Conservation (phyloP, 768 basidiomycete genomes). For the Termitomyces sp. region DNA sequence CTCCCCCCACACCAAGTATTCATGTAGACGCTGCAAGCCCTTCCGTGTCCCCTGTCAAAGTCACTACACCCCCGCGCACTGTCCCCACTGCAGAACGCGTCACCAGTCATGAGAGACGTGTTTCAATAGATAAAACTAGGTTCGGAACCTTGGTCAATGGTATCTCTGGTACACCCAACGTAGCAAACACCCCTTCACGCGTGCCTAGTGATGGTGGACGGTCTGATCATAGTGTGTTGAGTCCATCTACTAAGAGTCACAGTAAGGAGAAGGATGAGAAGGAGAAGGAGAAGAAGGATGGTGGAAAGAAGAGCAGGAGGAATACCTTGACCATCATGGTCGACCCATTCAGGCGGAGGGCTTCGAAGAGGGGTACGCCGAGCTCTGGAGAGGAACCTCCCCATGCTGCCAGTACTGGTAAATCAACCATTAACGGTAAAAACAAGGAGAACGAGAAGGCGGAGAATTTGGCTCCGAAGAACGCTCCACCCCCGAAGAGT, state of each 20-base stretch:
- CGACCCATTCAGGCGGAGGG: constrained; percentile 59
- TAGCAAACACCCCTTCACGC: constrained; percentile 16
- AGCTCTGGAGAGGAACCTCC: constrained; percentile 18
- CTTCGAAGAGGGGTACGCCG: constrained; percentile 25
- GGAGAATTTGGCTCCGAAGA: constrained; percentile 1
- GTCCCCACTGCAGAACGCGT: constrained; percentile 23
- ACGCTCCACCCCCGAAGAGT: constrained; percentile 7
- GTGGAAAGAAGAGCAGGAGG: constrained; percentile 56
- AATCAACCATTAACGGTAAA: neutral
- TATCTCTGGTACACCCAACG: constrained; percentile 10
- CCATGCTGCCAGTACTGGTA: constrained; percentile 2
- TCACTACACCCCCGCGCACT: constrained; percentile 6
- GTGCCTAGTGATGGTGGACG: constrained; percentile 33
- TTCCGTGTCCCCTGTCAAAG: constrained; percentile 25
- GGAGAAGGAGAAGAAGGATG: constrained; percentile 18
- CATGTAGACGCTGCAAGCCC: constrained; percentile 34
- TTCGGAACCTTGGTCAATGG: constrained; percentile 10
- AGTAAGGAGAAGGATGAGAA: constrained; percentile 9
- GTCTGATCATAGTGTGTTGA: constrained; percentile 19
- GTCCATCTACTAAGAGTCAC: constrained; percentile 15
- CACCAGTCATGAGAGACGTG: neutral
- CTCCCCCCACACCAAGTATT: constrained; percentile 21
- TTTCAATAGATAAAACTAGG: neutral
- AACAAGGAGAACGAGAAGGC: constrained; percentile 1
- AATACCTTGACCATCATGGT: constrained; percentile 89